phyloP scores from a whole-genome alignment of 2,329 filamentous ascomycete genomes.

The Aspergillus japonicus region DNA sequence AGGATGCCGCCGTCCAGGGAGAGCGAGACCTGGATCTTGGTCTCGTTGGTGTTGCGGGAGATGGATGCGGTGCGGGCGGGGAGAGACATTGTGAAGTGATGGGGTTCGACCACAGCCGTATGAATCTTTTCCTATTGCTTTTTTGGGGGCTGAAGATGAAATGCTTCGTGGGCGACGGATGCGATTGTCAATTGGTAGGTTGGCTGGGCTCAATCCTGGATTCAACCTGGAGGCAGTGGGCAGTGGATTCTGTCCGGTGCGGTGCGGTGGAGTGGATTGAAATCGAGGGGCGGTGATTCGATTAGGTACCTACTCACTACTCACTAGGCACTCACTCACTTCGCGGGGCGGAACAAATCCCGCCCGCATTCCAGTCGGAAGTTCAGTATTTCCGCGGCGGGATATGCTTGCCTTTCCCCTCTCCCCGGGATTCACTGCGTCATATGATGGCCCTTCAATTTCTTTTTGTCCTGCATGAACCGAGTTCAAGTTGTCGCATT shows the following conservation, averaged over 20 bases:
- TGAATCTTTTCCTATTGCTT: background rate
- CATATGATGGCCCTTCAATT: background rate
- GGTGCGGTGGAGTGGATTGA: background rate
- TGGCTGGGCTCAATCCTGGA: background rate
- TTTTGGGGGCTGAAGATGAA: background rate
- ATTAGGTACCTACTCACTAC: too few relatives aligned
- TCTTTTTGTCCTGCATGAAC: background rate
- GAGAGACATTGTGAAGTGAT: slow-evolving; percentile 24
- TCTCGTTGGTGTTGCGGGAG: slow-evolving; percentile 94
- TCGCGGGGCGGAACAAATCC: background rate
- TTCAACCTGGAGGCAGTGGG: too few relatives aligned
- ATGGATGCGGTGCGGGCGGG: slow-evolving; percentile 73
- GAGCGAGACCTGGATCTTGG: slow-evolving; percentile 88
- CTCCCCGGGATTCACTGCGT: background rate
- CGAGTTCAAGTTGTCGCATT: background rate
- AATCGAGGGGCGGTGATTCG: background rate
- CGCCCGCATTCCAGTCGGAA: background rate
- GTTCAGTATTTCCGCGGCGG: background rate
- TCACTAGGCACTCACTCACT: too few relatives aligned
- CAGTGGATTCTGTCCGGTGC: background rate
- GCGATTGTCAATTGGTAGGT: background rate
- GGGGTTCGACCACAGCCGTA: background rate
- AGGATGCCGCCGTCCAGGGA: slow-evolving; percentile 85
- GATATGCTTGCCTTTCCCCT: background rate
- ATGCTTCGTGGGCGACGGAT: background rate